Conservation (phyloP, 1,139 yeast genomes). For the Sugiyamaella novakii region DNA sequence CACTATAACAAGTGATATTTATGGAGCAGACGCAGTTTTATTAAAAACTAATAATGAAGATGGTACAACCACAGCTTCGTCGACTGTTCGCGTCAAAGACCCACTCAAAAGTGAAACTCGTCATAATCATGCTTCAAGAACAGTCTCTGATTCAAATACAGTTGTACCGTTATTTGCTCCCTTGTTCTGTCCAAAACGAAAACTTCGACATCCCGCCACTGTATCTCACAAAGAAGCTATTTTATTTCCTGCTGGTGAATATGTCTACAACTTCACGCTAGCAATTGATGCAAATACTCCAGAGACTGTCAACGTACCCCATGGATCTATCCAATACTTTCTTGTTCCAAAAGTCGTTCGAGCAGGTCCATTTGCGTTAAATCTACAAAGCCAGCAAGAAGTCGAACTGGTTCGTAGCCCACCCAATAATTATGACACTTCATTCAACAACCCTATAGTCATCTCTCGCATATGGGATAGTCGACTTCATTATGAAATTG, state of each 20-base stretch:
- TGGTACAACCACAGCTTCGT: constrained; percentile 16
- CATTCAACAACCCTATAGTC: constrained; percentile 78
- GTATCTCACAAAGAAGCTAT: constrained; percentile 34
- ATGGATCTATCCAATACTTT: constrained; percentile 39
- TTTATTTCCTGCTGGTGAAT: constrained; percentile 68
- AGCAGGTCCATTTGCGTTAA: constrained; percentile 39
- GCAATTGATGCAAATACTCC: constrained; percentile 72
- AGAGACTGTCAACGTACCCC: constrained; percentile 63
- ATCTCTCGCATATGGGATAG: constrained; percentile 85
- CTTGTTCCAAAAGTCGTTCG: constrained; percentile 40
- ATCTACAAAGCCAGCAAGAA: constrained; percentile 38
- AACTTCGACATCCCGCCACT: constrained; percentile 24
- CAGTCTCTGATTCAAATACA: constrained; percentile 20
- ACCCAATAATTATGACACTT: constrained; percentile 67
- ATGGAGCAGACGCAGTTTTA: constrained; percentile 42
- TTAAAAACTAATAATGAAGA: constrained; percentile 22
- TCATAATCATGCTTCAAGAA: constrained; percentile 25
- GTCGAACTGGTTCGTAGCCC: constrained; percentile 68
- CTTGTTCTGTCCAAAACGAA: constrained; percentile 25
- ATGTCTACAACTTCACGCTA: constrained; percentile 73
- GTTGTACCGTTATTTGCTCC: constrained; percentile 24
- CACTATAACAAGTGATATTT: constrained; percentile 38
- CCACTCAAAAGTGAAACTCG: constrained; percentile 22
- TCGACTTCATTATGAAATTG: constrained; percentile 72
- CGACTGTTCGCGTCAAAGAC: constrained; percentile 28